Evolutionary conservation across 2,329 filamentous ascomycete species (phyloP).

Genomic region (Zasmidium cellare): DNA sequence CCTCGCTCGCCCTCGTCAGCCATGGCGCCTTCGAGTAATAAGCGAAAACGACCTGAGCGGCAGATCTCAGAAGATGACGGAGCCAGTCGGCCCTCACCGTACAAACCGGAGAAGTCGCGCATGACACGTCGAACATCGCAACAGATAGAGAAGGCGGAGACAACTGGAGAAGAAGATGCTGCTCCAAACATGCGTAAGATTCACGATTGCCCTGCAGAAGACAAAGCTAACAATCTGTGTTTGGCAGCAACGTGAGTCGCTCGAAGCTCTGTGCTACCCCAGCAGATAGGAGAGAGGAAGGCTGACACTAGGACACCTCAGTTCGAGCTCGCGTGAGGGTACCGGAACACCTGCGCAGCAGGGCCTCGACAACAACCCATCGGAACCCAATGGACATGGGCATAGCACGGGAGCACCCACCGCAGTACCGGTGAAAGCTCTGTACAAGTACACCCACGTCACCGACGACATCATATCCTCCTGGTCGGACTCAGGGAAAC

Average conservation of each 20-base stretch:
- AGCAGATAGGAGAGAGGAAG: no score
- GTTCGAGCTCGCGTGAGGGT: constrained; percentile 9
- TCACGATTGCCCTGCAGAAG: not conserved
- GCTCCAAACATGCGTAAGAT: constrained; percentile 12
- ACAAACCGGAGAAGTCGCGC: constrained; percentile 51
- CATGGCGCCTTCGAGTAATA: constrained; percentile 40
- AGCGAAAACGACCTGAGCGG: constrained; percentile 57
- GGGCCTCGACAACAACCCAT: constrained; percentile 8
- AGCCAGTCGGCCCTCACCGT: constrained; percentile 48
- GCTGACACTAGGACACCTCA: constrained; percentile 10
- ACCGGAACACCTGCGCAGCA: constrained; percentile 12
- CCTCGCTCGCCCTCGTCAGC: not conserved
- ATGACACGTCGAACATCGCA: constrained; percentile 47
- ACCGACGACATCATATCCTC: constrained; percentile 66
- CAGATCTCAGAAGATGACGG: constrained; percentile 46
- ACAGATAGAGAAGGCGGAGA: constrained; percentile 16
- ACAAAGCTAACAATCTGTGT: constrained; percentile 1
- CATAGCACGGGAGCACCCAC: constrained; percentile 4
- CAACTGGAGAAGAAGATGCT: constrained; percentile 11
- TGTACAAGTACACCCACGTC: constrained; percentile 73
- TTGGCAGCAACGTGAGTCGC: constrained; percentile 9
- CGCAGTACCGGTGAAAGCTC: constrained; percentile 19
- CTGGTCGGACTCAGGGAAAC: constrained; percentile 69
- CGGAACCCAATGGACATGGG: constrained; percentile 9
- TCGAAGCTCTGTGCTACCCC: no score